phyloP scores from a whole-genome alignment of 192 early-diverging fungal species.

The Ramicandelaber brevisporus region DNA sequence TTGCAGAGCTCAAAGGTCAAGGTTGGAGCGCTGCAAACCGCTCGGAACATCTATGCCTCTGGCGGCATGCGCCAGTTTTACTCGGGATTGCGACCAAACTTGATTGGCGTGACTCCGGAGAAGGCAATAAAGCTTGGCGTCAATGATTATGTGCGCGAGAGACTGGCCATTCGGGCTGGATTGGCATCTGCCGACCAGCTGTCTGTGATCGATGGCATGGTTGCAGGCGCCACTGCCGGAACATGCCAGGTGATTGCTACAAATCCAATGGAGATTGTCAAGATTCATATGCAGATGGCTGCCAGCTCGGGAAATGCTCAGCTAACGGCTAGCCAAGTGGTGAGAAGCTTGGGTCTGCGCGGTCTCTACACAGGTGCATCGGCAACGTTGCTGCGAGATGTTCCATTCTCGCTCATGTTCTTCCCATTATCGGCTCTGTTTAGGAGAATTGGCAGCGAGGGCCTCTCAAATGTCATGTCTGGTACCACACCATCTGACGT shows the following conservation, averaged over 20 bases:
- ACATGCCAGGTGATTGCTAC: conserved; percentile 26
- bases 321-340: conserved; percentile 10
- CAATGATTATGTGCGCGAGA: conserved; percentile 20
- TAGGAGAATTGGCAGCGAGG: no score
- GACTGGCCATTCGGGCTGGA: conserved; percentile 8
- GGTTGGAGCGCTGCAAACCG: conserved; percentile 22
- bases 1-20: conserved; percentile 30
- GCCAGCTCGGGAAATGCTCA: conserved; percentile 3
- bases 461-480: no score
- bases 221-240: conserved; percentile 22
- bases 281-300: conserved; percentile 24
- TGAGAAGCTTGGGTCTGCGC: conserved; percentile 14
- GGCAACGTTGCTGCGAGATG: conserved; percentile 17
- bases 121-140: conserved; percentile 30
- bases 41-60: conserved; percentile 11
- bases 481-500: no score
- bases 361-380: conserved; percentile 18
- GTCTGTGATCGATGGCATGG: conserved; percentile 16
- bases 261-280: conserved; percentile 30
- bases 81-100: conserved; percentile 18
- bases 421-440: no score
- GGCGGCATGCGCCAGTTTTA: conserved; percentile 19
- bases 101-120: conserved; percentile 24
- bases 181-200: conserved; percentile 8
- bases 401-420: conserved; percentile 25